These are phyloP conservation scores for Vachellia collinsii DNA, from an alignment of 306 rosid species.

Conservation along the genomic window DNA sequence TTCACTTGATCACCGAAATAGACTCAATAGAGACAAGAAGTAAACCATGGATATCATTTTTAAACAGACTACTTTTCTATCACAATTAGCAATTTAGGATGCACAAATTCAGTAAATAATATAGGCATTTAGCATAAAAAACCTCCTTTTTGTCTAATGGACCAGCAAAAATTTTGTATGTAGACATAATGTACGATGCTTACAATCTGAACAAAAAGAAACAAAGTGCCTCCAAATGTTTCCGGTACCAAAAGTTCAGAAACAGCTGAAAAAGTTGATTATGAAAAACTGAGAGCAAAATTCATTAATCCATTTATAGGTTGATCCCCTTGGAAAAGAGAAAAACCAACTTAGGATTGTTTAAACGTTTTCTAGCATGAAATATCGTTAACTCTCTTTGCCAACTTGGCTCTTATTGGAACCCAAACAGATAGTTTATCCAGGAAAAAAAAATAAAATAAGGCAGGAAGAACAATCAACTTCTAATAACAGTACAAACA, in stretches of 20 bases:
- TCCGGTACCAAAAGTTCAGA: neutral
- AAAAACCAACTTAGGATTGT: neutral
- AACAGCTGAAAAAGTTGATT: neutral
- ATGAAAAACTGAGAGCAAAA: neutral
- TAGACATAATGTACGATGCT: neutral
- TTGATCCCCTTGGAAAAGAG: no score
- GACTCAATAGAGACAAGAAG: no score
- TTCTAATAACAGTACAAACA: no score
- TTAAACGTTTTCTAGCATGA: neutral
- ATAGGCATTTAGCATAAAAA: neutral
- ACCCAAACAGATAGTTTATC: no score
- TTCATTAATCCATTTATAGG: no score
- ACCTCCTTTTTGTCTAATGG: neutral
- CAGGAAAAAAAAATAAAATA: no score
- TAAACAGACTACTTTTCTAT: neutral
- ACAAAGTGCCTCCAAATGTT: neutral
- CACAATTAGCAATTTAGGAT: neutral
- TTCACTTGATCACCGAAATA: no score
- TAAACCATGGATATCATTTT: neutral
- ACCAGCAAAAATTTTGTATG: neutral
- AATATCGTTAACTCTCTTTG: no score
- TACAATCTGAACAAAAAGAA: neutral
- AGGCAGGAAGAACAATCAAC: no score
- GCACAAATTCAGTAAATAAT: slow-evolving; percentile 4
- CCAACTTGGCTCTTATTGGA: no score